A percentile compares a stretch with the other conserved stretches of the same genome.
Evolutionary conservation across 1,284 basidiomycete genomes (phyloP).

Genomic region (Cerioporus squamosus): DNA sequence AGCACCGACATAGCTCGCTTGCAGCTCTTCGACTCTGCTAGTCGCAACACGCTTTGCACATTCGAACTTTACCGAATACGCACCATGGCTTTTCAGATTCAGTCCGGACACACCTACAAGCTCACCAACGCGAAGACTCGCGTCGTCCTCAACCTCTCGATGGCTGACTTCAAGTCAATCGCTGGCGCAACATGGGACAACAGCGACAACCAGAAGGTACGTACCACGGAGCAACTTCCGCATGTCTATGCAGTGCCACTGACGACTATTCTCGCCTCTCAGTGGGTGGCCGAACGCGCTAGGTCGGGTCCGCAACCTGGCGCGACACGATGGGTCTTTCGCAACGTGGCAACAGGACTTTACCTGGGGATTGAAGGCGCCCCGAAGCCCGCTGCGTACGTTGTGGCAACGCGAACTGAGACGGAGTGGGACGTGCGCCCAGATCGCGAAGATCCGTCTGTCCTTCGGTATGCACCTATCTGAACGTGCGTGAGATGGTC

Average conservation of each 20-base stretch:
- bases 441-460: conserved; percentile 20
- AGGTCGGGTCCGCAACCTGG: conserved; percentile 10
- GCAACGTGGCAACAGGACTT: conserved; percentile 38
- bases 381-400: conserved; percentile 23
- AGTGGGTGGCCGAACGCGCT: conserved; percentile 51
- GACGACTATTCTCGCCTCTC: neutral
- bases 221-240: neutral
- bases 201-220: conserved; percentile 54
- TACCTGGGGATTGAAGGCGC: conserved; percentile 42
- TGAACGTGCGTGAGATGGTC: too few species aligned
- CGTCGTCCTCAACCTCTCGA: conserved; percentile 57
- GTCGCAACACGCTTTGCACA: neutral
- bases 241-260: neutral
- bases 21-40: neutral
- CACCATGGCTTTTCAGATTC: conserved; percentile 5
- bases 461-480: conserved; percentile 15
- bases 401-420: conserved; percentile 40
- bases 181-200: conserved; percentile 48
- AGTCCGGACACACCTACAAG: conserved; percentile 38
- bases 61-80: neutral
- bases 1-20: neutral
- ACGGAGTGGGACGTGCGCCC: conserved; percentile 30
- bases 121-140: conserved; percentile 51
- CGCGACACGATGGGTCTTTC: conserved; percentile 42
- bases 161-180: conserved; percentile 48